Evolutionary conservation across 345 rosid species (phyloP), one percentile per base, ranked within the genome.

Genomic region (Rhodamnia rubescens): DNA sequence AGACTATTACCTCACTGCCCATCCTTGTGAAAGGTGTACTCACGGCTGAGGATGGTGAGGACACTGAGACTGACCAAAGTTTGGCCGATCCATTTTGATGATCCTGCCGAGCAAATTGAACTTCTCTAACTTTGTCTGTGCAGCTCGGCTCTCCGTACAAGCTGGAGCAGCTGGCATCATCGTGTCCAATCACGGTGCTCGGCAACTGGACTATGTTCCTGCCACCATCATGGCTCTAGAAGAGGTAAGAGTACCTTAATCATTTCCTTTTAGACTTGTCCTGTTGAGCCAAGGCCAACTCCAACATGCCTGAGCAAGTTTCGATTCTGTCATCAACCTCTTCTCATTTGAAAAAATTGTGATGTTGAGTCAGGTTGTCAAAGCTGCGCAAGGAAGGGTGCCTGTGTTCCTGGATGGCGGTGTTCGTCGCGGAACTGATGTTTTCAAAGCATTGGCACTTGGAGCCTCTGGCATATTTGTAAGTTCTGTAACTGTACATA

Each of bases 371-470:
- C 87, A 96, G 99, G 97, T 96, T 52, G 99, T 96, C 26, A 95
- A 97, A 90, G 98, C 98, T 84, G 94, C 92, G 32, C 93, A 95
- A 88, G 98, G 98, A 86, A 90, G 93, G 56, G 88, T 97, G 83
- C 99, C 98, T 20, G 98, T 97, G 47, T 97, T 97, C 83, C 96
- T 97, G 7, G 98, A 97, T 64, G 98, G 98, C 18, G 99, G 99
- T 44, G 94, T 97, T 85, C 95, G 99, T 8, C 98, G 98, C 85
- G 99, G 99, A 90, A 97, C 99, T 2, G 99, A 97, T 88, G 98
- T 97, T 61, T 97, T 97, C 90, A 97, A 97, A 91, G 98, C 99
- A 32, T 89, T 97, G 89, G 99, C 99, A 83, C 91, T 97, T 16
- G 99, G 99, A 74, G 98, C 99, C 61, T 92, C 98, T 14, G 99